These are phyloP conservation scores for Pezicula radicicola DNA, from an alignment of 2,329 filamentous ascomycete genomes.

Conservation along the genomic window DNA sequence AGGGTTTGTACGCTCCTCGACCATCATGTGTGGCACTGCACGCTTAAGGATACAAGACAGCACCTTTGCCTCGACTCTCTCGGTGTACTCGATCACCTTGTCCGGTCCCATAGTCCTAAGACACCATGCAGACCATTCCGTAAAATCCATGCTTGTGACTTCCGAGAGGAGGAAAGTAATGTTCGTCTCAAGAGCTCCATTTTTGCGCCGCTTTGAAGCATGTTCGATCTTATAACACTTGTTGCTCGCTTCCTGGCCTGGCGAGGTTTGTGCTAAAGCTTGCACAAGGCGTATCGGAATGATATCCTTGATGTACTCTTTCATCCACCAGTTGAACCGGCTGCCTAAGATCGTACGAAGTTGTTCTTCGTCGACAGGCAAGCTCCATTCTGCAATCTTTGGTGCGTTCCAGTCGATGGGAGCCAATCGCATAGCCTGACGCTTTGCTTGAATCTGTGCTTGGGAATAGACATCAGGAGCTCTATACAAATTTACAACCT, in stretches of 20 bases:
- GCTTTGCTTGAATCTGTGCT: background rate
- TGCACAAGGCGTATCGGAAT: background rate
- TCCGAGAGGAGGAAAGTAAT: background rate
- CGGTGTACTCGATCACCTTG: background rate
- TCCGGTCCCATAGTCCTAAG: no score
- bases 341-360: no score
- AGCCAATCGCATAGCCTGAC: background rate
- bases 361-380: no score
- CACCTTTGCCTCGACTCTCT: background rate
- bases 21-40: background rate
- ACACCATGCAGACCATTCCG: no score
- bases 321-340: background rate
- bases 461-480: background rate
- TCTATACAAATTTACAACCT: background rate
- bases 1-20: background rate
- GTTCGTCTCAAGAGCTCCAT: background rate
- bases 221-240: background rate
- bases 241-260: background rate
- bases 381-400: no score
- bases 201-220: background rate
- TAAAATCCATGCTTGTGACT: background rate
- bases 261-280: background rate
- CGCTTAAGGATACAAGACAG: background rate
- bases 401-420: background rate
- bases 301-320: background rate